A percentile compares a stretch with the other conserved stretches of the same genome.
Evolutionary conservation across 2,329 filamentous ascomycete species (phyloP).

Genomic region (Fusarium redolens): DNA sequence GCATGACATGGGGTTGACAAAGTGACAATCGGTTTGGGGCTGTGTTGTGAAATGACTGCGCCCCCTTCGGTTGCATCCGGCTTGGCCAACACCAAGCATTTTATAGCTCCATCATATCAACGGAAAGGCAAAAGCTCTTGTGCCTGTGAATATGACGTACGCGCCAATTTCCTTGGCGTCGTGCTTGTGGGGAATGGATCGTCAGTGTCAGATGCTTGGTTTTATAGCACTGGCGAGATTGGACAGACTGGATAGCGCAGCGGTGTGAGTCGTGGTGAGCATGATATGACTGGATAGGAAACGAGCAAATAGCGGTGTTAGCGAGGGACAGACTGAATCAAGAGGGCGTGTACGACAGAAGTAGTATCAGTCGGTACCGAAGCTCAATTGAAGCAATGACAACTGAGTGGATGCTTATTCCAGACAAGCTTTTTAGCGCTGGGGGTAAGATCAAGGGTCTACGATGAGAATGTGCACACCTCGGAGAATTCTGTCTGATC

Average conservation of each 20-base stretch:
- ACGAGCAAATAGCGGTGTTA: neutral
- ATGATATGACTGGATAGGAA: neutral
- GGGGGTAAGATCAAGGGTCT: neutral
- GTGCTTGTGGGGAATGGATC: neutral
- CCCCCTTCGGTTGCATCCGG: neutral
- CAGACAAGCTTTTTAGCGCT: constrained; percentile 35
- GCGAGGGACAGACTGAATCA: neutral
- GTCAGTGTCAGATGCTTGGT: neutral
- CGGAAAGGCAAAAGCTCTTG: neutral
- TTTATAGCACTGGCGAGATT: neutral
- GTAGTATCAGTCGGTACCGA: neutral
- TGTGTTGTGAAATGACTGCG: constrained; percentile 6
- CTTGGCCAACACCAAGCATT: neutral
- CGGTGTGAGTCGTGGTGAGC: neutral
- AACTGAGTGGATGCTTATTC: neutral
- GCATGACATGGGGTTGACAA: neutral
- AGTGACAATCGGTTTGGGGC: neutral
- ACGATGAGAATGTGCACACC: neutral
- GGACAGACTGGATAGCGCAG: neutral
- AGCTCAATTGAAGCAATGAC: rapidly evolving
- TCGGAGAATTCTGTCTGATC: neutral
- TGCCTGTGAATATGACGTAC: constrained; percentile 4
- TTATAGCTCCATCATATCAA: neutral
- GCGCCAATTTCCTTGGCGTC: neutral
- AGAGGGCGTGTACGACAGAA: neutral